These are phyloP conservation scores for Pezicula carpinea DNA, from an alignment of 2,329 filamentous ascomycete species.

Conservation along the genomic window DNA sequence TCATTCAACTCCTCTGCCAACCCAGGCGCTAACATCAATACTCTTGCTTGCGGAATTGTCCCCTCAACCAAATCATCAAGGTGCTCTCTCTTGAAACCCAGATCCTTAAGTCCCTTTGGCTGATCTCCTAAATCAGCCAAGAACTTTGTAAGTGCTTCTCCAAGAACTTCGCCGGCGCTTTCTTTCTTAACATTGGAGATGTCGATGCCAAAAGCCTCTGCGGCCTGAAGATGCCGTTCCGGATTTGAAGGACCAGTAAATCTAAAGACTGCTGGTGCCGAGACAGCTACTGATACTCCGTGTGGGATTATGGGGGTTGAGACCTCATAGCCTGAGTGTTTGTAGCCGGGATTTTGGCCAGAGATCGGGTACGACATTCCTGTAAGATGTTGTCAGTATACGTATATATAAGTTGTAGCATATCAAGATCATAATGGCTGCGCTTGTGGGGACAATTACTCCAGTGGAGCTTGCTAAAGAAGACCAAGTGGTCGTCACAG, in stretches of 20 bases:
- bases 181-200: slow-evolving; percentile 82
- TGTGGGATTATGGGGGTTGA: slow-evolving; percentile 81
- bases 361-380: slow-evolving; percentile 98
- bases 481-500: too few species aligned
- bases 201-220: slow-evolving; percentile 88
- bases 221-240: slow-evolving; percentile 82
- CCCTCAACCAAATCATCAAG: slow-evolving; percentile 86
- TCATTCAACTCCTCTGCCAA: slow-evolving; percentile 64
- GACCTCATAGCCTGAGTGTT: slow-evolving; percentile 81
- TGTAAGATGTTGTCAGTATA: slow-evolving; percentile 23
- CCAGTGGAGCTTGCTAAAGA: too few species aligned
- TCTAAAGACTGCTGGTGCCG: slow-evolving; percentile 86
- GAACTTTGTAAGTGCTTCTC: slow-evolving; percentile 78
- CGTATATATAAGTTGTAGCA: not conserved
- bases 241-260: slow-evolving; percentile 92
- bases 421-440: too few species aligned
- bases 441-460: too few species aligned
- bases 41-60: slow-evolving; percentile 85
- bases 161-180: slow-evolving; percentile 82
- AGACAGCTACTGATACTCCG: slow-evolving; percentile 91
- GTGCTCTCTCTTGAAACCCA: slow-evolving; percentile 75
- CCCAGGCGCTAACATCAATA: slow-evolving; percentile 86
- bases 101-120: slow-evolving; percentile 74
- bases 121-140: slow-evolving; percentile 82
- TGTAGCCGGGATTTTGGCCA: slow-evolving; percentile 88